phyloP scores from a whole-genome alignment of 1,284 basidiomycete genomes.

The Fistulina hepatica region DNA sequence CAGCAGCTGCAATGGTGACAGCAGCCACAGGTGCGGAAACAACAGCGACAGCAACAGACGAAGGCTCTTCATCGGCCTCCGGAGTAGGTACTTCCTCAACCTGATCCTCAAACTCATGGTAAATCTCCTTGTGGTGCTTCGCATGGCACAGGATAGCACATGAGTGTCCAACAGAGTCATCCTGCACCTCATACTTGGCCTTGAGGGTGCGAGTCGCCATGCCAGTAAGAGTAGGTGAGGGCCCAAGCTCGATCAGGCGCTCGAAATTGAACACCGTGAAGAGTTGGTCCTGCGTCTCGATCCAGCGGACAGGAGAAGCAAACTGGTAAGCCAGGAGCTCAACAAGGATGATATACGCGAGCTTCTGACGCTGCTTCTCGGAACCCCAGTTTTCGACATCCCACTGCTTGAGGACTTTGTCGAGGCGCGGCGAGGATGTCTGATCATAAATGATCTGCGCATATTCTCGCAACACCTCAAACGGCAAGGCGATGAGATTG shows the following conservation, averaged over 20 bases:
- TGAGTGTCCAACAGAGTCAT: constrained; percentile 74
- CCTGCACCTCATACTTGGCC: constrained; percentile 89
- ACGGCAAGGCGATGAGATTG: constrained; percentile 92
- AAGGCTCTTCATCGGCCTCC: constrained; percentile 30
- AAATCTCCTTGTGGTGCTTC: constrained; percentile 94
- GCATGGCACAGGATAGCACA: constrained; percentile 87
- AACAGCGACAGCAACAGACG: constrained; percentile 33
- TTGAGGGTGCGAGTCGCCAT: constrained; percentile 95
- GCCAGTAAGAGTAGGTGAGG: constrained; percentile 89
- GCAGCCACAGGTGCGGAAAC: constrained; percentile 34
- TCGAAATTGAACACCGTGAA: constrained; percentile 89
- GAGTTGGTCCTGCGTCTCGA: constrained; percentile 94
- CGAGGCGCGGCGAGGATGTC: constrained; percentile 86
- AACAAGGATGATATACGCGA: constrained; percentile 92
- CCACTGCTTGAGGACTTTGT: constrained; percentile 90
- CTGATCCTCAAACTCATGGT: constrained; percentile 96
- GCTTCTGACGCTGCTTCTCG: constrained; percentile 75
- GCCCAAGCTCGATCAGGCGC: constrained; percentile 91
- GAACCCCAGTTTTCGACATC: constrained; percentile 85
- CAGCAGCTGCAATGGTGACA: constrained; percentile 44
- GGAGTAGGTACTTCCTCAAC: constrained; percentile 35
- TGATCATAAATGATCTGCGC: constrained; percentile 93
- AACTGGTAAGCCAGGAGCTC: constrained; percentile 97
- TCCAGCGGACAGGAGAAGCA: constrained; percentile 95
- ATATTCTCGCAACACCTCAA: constrained; percentile 84